Evolutionary conservation across 768 basidiomycete species (phyloP), one percentile per base, ranked within the genome.

Genomic region (Boletus eberwhitei): DNA sequence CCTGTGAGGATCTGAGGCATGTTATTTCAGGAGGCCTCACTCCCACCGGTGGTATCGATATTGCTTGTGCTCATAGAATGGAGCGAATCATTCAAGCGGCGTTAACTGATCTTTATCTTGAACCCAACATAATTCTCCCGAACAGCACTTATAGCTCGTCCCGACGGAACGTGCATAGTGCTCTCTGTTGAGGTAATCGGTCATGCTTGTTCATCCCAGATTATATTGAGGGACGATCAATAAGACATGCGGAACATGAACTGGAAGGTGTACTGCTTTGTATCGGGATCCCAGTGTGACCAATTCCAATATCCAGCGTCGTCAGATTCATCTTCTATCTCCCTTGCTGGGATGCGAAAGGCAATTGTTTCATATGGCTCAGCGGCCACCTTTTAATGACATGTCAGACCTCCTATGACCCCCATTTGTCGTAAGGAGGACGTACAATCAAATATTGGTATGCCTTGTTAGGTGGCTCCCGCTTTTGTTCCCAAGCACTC

Each of bases 231-330:
- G 50, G 49, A 53, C 48, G n/a, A 62, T 71, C 60, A 72, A 48
- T 69, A 71, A 31, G 66, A 63, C 59, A 86, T 74, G 63, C 87
- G 83, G 77, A 94, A 98, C 86, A 98, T 90, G 77, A 98, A 96
- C 73, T 97, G 95, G 79, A 96, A 95, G 69, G 87, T 92, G 72
- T 94, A 96, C 73, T 97, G 93, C 74, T 98, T 98, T 48, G 94
- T 96, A 69, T 99, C 96, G n/a, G 90, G 85, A 70, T 98, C 97
- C 97, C 96, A 98, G 66, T 98, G 91, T 38, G 95, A 95, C 97
- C 97, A 99, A 64, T 91, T 92, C 89, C 90, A 93, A 61, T 87
- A 90, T 16, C 87, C 87, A 29, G 88, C 89, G 63, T 95, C 93
- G 56, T 93, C 88, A 43, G 90, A 83, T 65, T 93, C 93, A 64